These are phyloP conservation scores for Plasmopara viticola DNA, from an alignment of 352 stramenopile species.

Conservation along the genomic window DNA sequence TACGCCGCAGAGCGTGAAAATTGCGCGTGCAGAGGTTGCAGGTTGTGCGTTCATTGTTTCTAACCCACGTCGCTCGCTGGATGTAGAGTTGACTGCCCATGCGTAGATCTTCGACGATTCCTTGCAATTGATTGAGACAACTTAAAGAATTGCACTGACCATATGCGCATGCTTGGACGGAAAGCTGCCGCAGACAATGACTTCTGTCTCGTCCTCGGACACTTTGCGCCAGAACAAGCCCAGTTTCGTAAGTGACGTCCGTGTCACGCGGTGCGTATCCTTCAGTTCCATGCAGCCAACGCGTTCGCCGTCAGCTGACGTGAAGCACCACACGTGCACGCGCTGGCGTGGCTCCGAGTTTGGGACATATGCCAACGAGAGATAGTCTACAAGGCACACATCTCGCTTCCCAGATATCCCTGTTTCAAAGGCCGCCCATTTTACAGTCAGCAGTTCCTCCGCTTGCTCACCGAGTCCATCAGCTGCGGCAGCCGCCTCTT, in stretches of 20 bases:
- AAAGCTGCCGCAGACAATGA: conserved; percentile 75
- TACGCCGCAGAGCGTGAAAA: conserved; percentile 65
- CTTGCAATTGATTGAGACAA: conserved; percentile 46
- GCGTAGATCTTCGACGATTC: conserved; percentile 67
- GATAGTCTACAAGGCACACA: conserved; percentile 68
- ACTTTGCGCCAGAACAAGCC: conserved; percentile 68
- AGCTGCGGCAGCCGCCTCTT: conserved; percentile 17
- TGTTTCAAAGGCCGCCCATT: conserved; percentile 71
- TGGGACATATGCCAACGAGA: conserved; percentile 55
- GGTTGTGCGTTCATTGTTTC: conserved; percentile 58
- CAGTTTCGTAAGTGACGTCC: conserved; percentile 54
- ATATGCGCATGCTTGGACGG: conserved; percentile 60
- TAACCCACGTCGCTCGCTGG: conserved; percentile 67
- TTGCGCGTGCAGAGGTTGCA: conserved; percentile 77
- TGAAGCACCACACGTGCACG: conserved; percentile 74
- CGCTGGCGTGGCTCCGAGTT: conserved; percentile 48
- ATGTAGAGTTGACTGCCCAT: conserved; percentile 72
- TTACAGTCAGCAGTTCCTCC: conserved; percentile 61
- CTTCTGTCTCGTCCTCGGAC: conserved; percentile 65
- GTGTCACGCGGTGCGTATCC: conserved; percentile 55
- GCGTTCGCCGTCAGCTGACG: conserved; percentile 58
- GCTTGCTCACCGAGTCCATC: conserved; percentile 27
- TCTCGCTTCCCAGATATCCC: conserved; percentile 51
- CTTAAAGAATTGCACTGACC: conserved; percentile 47
- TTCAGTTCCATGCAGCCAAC: conserved; percentile 77